Conservation (phyloP, 2,329 filamentous ascomycete species). For the Alternaria tenuissima region DNA sequence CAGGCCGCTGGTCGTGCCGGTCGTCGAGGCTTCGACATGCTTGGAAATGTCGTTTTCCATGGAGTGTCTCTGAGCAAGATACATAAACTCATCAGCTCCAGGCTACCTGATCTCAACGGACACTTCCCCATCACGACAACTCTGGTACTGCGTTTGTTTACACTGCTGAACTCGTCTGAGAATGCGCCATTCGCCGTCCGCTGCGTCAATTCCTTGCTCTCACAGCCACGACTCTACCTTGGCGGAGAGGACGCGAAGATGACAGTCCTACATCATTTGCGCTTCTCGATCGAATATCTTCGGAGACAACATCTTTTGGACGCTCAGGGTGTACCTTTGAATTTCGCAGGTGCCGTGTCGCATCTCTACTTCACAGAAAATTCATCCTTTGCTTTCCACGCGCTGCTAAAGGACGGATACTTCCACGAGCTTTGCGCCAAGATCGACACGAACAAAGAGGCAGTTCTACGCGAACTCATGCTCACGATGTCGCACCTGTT, state of each 20-base stretch:
- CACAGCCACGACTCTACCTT: slow-evolving; percentile 74
- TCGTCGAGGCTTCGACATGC: slow-evolving; percentile 79
- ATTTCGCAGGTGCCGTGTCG: slow-evolving; percentile 74
- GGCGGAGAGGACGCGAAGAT: slow-evolving; percentile 73
- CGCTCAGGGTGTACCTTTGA: slow-evolving; percentile 68
- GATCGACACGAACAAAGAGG: slow-evolving; percentile 60
- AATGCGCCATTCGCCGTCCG: slow-evolving; percentile 68
- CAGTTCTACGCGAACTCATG: slow-evolving; percentile 67
- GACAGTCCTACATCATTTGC: slow-evolving; percentile 76
- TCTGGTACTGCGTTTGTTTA: slow-evolving; percentile 73
- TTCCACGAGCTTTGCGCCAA: slow-evolving; percentile 70
- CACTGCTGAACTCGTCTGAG: slow-evolving; percentile 71
- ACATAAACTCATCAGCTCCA: slow-evolving; percentile 74
- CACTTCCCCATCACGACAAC: slow-evolving; percentile 82
- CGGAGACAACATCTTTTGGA: slow-evolving; percentile 73
- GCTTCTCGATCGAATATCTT: slow-evolving; percentile 83
- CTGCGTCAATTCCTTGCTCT: slow-evolving; percentile 72
- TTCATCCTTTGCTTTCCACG: slow-evolving; percentile 78
- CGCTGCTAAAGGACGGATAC: slow-evolving; percentile 74
- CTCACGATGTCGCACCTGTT: slow-evolving; percentile 77
- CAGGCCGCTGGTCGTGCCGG: slow-evolving; percentile 81
- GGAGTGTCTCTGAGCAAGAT: slow-evolving; percentile 68
- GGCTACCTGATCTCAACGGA: slow-evolving; percentile 75
- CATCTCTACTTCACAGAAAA: slow-evolving; percentile 82
- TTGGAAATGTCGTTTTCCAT: slow-evolving; percentile 84